Evolutionary conservation across 495 filamentous ascomycete genomes (phyloP), one percentile per base, ranked within the genome.

Genomic region (Cercophora samala): DNA sequence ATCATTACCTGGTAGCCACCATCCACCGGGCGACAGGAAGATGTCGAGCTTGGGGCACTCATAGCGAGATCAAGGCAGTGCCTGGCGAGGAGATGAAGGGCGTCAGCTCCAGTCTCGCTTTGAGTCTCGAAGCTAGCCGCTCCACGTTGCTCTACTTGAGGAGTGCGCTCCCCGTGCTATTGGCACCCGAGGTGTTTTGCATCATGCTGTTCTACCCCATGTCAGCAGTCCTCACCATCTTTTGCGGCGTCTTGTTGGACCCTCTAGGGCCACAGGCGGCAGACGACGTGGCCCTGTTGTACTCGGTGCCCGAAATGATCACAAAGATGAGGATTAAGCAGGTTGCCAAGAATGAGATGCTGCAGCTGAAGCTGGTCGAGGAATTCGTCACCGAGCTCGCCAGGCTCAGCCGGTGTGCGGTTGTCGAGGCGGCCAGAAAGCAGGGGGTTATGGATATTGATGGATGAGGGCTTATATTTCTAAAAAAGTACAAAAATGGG

Each of bases 91-190:
- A 73, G 60, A 77, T 78, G 37, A 77, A 81, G 66, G 82, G 82
- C 1, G 76, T 86, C 11, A 80, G 76, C 18, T 83, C 81, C 0
- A 85, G 83, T 62, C 71, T 85, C 2, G 78, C 77, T 0, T 69
- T 86, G 3, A 81, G 80, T 4, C 81, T 86, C 26, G 83, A 85
- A 58, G 83, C 84, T 0, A 84, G 83, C 67, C 81, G 83, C 5
- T 83, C 80, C 1, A 84, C 81, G 0, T 64, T 86, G 4, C 70
- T 81, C 21, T 85, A 82, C 59, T 68, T 85, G 1, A 75, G 80
- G 32, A 74, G 77, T 0, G 74, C 78, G 11, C 75, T 79, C 3
- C 74, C 79, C 66, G 77, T 77, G 0, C 69, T 85, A 6, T 70
- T 46, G 37, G 37, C 79, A 1, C 78, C 78, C 0, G 80, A 82